Conservation (phyloP, 805 yeast genomes). For the Nematodospora valgi region DNA sequence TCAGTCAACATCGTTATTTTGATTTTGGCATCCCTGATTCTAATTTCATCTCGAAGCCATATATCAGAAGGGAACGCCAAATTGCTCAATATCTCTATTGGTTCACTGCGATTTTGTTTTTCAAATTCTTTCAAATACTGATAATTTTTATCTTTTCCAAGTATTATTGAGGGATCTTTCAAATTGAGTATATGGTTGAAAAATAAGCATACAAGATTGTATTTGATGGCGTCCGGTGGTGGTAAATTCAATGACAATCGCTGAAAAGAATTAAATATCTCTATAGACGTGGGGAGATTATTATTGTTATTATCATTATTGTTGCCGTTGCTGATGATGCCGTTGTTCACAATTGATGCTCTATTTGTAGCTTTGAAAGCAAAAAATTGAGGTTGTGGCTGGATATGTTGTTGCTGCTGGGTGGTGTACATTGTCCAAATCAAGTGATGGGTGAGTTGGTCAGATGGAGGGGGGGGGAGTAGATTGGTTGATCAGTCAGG, state of each 20-base stretch:
- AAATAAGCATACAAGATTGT: constrained; percentile 3
- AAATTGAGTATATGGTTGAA: constrained; percentile 8
- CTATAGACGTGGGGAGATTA: too few species aligned
- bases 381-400: too few species aligned
- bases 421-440: too few species aligned
- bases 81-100: constrained; percentile 28
- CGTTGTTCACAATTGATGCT: too few species aligned
- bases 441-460: too few species aligned
- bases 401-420: too few species aligned
- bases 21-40: constrained; percentile 26
- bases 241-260: constrained; percentile 1
- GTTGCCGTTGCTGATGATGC: too few species aligned
- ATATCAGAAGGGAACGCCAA: constrained; percentile 33
- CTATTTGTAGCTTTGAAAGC: too few species aligned
- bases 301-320: too few species aligned
- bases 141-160: constrained; percentile 4
- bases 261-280: too few species aligned
- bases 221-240: constrained; percentile 3
- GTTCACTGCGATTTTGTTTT: neutral
- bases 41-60: constrained; percentile 33
- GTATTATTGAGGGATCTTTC: constrained; percentile 5
- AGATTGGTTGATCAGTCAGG: too few species aligned
- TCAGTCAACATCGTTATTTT: constrained; percentile 32
- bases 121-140: neutral
- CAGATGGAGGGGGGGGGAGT: too few species aligned